Evolutionary conservation across 148 eudicot genomes (phyloP).

Genomic region (Silene uniflora): DNA sequence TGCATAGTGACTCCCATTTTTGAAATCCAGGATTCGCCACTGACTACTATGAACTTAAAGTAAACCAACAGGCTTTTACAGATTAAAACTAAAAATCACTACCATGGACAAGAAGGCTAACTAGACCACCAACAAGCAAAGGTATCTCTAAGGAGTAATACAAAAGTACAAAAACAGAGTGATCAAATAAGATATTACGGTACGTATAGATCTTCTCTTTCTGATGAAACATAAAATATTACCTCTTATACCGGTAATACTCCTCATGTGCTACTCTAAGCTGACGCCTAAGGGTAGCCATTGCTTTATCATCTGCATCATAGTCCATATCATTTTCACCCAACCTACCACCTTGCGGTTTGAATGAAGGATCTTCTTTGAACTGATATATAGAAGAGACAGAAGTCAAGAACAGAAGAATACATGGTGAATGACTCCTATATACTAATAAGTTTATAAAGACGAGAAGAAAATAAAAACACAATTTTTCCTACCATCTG

Average conservation of each 20-base stretch:
- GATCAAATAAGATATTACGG: background rate
- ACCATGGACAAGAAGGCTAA: background rate
- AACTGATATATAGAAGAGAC: conserved; percentile 37
- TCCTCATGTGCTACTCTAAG: conserved; percentile 83
- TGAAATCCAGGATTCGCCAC: no score
- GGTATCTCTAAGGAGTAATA: background rate
- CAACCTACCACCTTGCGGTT: conserved; percentile 88
- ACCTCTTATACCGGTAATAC: conserved; percentile 88
- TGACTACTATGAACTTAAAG: background rate
- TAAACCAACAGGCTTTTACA: background rate
- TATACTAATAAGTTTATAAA: background rate
- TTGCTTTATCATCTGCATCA: conserved; percentile 92
- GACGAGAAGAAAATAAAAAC: background rate
- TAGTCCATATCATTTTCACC: conserved; percentile 98
- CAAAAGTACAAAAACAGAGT: background rate
- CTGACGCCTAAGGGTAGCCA: conserved; percentile 91
- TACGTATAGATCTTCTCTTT: background rate
- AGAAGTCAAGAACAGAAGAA: conserved; percentile 17
- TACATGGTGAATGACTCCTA: background rate
- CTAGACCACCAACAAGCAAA: background rate
- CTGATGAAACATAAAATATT: background rate
- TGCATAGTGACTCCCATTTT: no score
- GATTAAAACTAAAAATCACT: background rate
- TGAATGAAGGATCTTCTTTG: conserved; percentile 83
- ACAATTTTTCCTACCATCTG: conserved; percentile 54